Conservation (phyloP, 1,139 yeast species). For the Yamadazyma sp. region DNA sequence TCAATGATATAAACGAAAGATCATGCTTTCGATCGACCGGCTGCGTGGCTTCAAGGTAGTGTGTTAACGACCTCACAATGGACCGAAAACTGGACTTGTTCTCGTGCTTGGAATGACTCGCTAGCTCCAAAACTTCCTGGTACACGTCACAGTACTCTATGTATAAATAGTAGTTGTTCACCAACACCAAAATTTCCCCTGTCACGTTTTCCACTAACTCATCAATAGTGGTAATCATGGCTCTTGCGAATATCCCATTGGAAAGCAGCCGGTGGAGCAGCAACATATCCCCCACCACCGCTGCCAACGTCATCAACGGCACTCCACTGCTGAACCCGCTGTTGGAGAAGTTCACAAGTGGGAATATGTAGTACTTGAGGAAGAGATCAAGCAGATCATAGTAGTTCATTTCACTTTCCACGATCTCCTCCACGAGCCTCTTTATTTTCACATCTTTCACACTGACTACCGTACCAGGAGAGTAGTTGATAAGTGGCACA, state of each 20-base stretch:
- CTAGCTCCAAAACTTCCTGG: constrained; percentile 36
- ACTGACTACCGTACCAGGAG: background rate
- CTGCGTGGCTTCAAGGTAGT: constrained; percentile 45
- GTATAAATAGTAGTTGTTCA: constrained; percentile 23
- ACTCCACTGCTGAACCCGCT: constrained; percentile 10
- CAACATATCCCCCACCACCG: constrained; percentile 7
- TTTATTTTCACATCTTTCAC: constrained; percentile 24
- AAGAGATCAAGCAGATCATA: constrained; percentile 42
- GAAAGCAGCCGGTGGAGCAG: constrained; percentile 8
- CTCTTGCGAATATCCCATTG: background rate
- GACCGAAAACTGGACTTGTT: constrained; percentile 1
- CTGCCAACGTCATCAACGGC: constrained; percentile 13
- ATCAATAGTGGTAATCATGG: background rate
- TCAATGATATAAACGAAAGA: constrained; percentile 48
- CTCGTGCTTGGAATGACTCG: constrained; percentile 15
- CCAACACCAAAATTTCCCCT: background rate
- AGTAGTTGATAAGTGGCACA: constrained; percentile 14
- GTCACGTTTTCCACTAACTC: constrained; percentile 2
- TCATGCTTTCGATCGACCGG: constrained; percentile 34
- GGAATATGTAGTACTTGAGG: constrained; percentile 35
- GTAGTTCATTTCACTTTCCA: constrained; percentile 48
- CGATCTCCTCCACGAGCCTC: constrained; percentile 45
- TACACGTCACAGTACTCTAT: constrained; percentile 44
- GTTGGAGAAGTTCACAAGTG: constrained; percentile 18
- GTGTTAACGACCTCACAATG: constrained; percentile 16